These are phyloP conservation scores for Hypholoma sublateritium DNA, from an alignment of 768 basidiomycete species.

Conservation along the genomic window DNA sequence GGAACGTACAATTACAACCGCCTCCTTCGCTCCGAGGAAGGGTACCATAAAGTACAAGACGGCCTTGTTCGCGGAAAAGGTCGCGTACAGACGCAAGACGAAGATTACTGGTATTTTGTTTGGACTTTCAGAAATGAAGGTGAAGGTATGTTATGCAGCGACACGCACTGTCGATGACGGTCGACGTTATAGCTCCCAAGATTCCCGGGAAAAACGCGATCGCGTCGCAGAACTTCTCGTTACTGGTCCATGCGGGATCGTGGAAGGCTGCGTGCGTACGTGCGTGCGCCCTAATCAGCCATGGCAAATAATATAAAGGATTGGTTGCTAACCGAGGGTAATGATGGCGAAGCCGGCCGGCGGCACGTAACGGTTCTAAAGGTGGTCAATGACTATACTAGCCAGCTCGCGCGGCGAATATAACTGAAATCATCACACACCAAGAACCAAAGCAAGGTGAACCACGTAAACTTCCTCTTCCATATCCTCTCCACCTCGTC, in stretches of 20 bases:
- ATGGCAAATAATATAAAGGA: no score
- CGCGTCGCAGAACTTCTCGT: neutral
- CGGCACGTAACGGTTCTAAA: conserved; percentile 8
- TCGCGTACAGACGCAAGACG: conserved; percentile 2
- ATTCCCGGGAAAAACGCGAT: conserved; percentile 7
- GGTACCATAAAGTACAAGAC: neutral
- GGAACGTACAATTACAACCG: conserved; percentile 2
- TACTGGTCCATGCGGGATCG: conserved; percentile 1
- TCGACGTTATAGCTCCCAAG: neutral
- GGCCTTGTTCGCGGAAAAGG: neutral
- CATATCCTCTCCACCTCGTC: conserved; percentile 7
- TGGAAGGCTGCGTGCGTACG: conserved; percentile 9
- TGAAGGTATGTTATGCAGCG: neutral
- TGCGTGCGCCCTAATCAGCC: neutral
- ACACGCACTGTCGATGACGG: conserved; percentile 5
- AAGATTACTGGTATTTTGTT: neutral
- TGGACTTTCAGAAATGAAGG: neutral
- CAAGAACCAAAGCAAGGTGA: conserved; percentile 5
- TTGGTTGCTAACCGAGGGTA: neutral
- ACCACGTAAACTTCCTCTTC: conserved; percentile 5
- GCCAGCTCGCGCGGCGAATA: neutral
- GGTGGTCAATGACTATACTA: neutral
- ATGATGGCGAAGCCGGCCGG: conserved; percentile 7
- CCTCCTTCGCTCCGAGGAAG: neutral
- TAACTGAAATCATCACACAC: neutral